These are phyloP conservation scores for Neonectria coccinea DNA, from an alignment of 2,329 filamentous ascomycete species.

Conservation along the genomic window DNA sequence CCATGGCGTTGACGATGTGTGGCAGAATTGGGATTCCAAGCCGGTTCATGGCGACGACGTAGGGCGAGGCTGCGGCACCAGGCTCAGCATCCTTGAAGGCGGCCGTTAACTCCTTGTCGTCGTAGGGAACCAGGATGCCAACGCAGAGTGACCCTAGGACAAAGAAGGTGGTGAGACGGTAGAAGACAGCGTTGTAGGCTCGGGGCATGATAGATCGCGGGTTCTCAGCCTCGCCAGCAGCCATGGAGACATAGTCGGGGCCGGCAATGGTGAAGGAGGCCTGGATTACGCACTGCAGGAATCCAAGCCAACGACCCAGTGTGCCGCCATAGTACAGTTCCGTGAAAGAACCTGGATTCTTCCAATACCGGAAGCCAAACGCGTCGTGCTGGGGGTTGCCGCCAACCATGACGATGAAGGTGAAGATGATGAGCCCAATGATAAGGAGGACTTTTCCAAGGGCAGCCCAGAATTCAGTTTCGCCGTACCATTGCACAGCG, in stretches of 20 bases:
- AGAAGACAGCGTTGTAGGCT: constrained; percentile 84
- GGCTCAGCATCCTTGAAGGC: constrained; percentile 70
- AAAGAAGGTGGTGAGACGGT: constrained; percentile 81
- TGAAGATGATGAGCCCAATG: constrained; percentile 78
- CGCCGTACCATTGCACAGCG: constrained; percentile 79
- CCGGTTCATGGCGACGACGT: constrained; percentile 76
- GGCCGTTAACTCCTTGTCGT: constrained; percentile 70
- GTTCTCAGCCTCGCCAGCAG: constrained; percentile 78
- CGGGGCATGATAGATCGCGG: constrained; percentile 76
- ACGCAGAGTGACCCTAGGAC: constrained; percentile 79
- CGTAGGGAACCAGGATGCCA: constrained; percentile 77
- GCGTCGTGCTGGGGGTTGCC: constrained; percentile 79
- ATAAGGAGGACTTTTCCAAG: constrained; percentile 79
- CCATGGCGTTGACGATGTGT: constrained; percentile 78
- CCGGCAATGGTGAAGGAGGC: constrained; percentile 76
- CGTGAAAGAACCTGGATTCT: constrained; percentile 76
- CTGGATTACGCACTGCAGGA: constrained; percentile 79
- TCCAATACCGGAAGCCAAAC: constrained; percentile 78
- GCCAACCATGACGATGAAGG: constrained; percentile 85
- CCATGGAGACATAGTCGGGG: constrained; percentile 75
- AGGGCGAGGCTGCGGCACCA: constrained; percentile 76
- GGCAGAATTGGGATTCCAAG: constrained; percentile 73
- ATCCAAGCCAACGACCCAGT: constrained; percentile 80
- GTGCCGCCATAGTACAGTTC: constrained; percentile 72
- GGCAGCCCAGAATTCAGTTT: constrained; percentile 81